Base-by-base conservation (phyloP, 352 stramenopile genomes). In the Pythium scleroteichum region DNA sequence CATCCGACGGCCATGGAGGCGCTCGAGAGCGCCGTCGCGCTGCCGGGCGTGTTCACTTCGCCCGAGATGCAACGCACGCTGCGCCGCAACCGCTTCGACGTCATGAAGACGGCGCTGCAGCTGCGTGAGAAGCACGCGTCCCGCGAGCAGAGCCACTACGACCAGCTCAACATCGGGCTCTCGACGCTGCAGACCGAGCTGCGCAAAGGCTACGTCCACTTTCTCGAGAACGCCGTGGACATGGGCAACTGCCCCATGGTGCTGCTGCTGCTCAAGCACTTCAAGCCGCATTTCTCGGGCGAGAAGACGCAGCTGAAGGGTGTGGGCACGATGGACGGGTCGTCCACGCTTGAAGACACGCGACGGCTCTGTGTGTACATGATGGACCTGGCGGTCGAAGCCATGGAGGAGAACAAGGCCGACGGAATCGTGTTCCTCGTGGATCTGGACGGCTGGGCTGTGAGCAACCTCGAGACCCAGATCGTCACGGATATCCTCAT, bases 201-300 rank as follows among this genome's bases (percentile, higher is more conserved):
- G 17, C 76, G 76, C 44, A 92, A 90, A 60, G 80, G 82, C 13
- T 92, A 92, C 60, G 78, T 77, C n/a, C 80, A 90, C 49, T 67
- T 90, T 22, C 64, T 92, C 2, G 77, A 89, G 51, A 66, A 79
- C 16, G 78, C 79, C n/a, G 51, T 60, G 17, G 76, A 88, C 51
- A 68, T 65, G 26, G 53, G 75, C 35, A 75, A 81, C 17, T 84
- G 76, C 42, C 80, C 80, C 12, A 58, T 89, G 8, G 64, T 92
- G 24, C 38, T 92, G 47, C 63, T 92, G 35, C 66, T 83, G 54
- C 71, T 87, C 32, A 73, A 80, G 57, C 64, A 79, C 62, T 92
- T 92, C 38, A 79, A 80, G 59, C 80, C 80, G 42, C 71, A 70
- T 40, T 89, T 88, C 35, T 77, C 69, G 17, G 64, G 50, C 23